Conservation (phyloP, 1,284 basidiomycete genomes). For the Pseudozyma sp. region DNA sequence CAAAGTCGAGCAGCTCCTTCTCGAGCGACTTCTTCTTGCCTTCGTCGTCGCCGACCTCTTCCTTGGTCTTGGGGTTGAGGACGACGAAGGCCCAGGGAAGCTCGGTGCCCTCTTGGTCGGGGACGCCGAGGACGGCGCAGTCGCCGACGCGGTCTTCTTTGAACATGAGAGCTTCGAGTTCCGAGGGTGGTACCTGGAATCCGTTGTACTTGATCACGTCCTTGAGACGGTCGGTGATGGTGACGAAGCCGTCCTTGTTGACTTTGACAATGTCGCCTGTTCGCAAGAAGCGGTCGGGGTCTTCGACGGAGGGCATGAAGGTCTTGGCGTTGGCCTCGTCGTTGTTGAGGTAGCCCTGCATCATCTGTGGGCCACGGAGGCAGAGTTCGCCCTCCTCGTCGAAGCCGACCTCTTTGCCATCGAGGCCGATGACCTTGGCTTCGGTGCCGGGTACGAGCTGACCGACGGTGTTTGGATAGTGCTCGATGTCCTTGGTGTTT, state of each 20-base stretch:
- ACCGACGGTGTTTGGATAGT: conserved; percentile 54
- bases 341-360: conserved; percentile 66
- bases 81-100: conserved; percentile 60
- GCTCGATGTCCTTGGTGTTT: conserved; percentile 53
- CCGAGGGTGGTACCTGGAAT: conserved; percentile 66
- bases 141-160: conserved; percentile 52
- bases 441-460: conserved; percentile 60
- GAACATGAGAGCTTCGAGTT: conserved; percentile 61
- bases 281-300: conserved; percentile 49
- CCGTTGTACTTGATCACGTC: conserved; percentile 68
- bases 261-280: conserved; percentile 65
- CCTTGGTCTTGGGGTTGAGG: conserved; percentile 27
- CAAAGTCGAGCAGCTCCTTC: conserved; percentile 46
- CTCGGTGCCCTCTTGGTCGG: conserved; percentile 50
- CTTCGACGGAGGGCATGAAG: conserved; percentile 41
- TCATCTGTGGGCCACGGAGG: conserved; percentile 65
- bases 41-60: conserved; percentile 23
- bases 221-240: conserved; percentile 64
- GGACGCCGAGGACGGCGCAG: conserved; percentile 55
- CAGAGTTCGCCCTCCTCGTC: conserved; percentile 63
- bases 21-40: conserved; percentile 33
- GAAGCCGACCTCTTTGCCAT: conserved; percentile 49
- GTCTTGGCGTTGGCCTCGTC: conserved; percentile 59
- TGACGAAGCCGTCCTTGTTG: conserved; percentile 58
- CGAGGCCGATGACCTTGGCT: conserved; percentile 55